Percentiles rank a stretch among this genome's conserved stretches.
Conservation (phyloP, 1,139 yeast genomes). For the Lodderomyces parapsilosis region DNA sequence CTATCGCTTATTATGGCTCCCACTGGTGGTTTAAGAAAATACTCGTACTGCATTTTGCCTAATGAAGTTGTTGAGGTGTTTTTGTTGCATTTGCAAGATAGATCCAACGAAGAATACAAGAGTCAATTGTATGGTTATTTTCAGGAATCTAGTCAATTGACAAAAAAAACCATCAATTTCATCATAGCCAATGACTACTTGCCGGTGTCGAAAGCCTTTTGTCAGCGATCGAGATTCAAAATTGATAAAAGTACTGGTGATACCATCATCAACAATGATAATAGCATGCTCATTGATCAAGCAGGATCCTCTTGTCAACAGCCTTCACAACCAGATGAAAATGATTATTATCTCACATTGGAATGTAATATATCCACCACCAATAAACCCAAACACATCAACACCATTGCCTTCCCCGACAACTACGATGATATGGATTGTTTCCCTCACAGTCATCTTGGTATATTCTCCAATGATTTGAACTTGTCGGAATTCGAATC, state of each 20-base stretch:
- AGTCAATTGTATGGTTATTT: constrained; percentile 25
- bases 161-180: constrained; percentile 54
- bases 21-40: constrained; percentile 45
- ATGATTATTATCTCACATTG: constrained; percentile 35
- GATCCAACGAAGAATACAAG: constrained; percentile 20
- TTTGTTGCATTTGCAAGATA: constrained; percentile 29
- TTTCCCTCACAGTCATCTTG: constrained; percentile 38
- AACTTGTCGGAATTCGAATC: constrained; percentile 35
- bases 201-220: constrained; percentile 46
- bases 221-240: constrained; percentile 52
- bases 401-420: constrained; percentile 16
- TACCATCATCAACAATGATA: constrained; percentile 16
- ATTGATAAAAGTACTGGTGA: constrained; percentile 15
- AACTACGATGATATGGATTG: constrained; percentile 21
- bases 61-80: constrained; percentile 29
- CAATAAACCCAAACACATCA: constrained; percentile 19
- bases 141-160: constrained; percentile 32
- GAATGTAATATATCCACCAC: constrained; percentile 40
- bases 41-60: constrained; percentile 41
- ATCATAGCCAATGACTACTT: constrained; percentile 46
- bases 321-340: constrained; percentile 12
- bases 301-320: background rate
- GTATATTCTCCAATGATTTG: constrained; percentile 40
- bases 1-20: constrained; percentile 33
- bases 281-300: constrained; percentile 1